Percentiles rank a stretch among this genome's conserved stretches.
Conservation (phyloP, 1,284 basidiomycete species). For the Austroboletus niveus region DNA sequence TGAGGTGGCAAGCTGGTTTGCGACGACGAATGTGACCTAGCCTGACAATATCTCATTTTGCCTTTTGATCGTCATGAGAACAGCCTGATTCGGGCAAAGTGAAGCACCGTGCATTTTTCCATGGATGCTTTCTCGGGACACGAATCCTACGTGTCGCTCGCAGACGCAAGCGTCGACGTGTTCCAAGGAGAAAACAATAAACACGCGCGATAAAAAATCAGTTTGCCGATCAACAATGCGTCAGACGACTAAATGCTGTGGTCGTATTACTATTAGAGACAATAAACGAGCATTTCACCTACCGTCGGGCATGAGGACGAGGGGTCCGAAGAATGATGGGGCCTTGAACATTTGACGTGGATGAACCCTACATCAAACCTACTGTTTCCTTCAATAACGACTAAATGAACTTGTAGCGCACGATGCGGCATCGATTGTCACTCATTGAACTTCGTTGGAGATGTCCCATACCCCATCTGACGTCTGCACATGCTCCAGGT, state of each 20-base stretch:
- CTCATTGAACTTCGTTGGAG: too few species aligned
- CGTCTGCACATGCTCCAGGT: not conserved
- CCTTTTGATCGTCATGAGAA: not conserved
- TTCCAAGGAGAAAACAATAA: too few species aligned
- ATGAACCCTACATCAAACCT: not conserved
- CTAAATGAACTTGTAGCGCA: not conserved
- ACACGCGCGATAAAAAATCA: too few species aligned
- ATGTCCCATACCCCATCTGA: not conserved
- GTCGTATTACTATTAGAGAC: not conserved
- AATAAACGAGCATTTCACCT: not conserved
- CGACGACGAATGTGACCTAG: not conserved
- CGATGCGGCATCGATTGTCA: too few species aligned
- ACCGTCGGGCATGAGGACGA: conserved; percentile 3
- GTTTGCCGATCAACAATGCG: too few species aligned
- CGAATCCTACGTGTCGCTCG: too few species aligned
- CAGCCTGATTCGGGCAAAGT: not conserved
- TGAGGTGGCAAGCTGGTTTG: not conserved
- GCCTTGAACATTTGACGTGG: not conserved
- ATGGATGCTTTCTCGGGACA: too few species aligned
- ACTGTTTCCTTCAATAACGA: not conserved
- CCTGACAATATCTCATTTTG: not conserved
- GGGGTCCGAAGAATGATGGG: not conserved
- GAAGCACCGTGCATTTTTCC: not conserved
- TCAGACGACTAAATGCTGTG: not conserved
- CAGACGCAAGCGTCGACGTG: too few species aligned